Evolutionary conservation across 306 rosid genomes (phyloP).

Genomic region (Cercis canadensis): DNA sequence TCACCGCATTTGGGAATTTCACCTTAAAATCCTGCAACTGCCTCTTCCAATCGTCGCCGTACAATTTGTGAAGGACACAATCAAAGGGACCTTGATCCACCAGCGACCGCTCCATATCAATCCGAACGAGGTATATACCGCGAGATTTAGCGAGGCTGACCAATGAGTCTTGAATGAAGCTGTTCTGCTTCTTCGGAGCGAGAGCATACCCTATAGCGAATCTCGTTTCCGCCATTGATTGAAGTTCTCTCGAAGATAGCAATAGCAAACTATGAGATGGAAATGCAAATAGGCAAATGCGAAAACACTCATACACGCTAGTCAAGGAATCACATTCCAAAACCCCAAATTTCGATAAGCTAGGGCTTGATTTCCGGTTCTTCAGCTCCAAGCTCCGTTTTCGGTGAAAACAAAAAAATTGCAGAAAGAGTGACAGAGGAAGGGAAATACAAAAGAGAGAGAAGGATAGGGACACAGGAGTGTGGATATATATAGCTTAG

Average conservation of each 20-base stretch:
- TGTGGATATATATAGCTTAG: slow-evolving; percentile 55
- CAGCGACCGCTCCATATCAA: slow-evolving; percentile 50
- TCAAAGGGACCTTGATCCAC: slow-evolving; percentile 86
- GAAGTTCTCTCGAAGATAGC: neutral
- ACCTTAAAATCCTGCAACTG: slow-evolving; percentile 54
- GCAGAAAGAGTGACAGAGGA: neutral
- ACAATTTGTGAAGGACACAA: slow-evolving; percentile 81
- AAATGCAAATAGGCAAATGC: slow-evolving; percentile 9
- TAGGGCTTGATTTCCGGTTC: neutral
- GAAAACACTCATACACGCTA: slow-evolving; percentile 38
- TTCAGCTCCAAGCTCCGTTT: neutral
- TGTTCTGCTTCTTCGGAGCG: slow-evolving; percentile 79
- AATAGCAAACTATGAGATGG: neutral
- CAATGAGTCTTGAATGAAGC: slow-evolving; percentile 80
- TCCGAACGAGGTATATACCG: slow-evolving; percentile 68
- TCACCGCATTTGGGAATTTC: slow-evolving; percentile 62
- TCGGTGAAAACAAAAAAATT: neutral
- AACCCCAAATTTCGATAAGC: slow-evolving; percentile 29
- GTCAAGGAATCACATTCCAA: slow-evolving; percentile 39
- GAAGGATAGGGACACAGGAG: neutral
- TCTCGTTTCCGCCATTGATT: slow-evolving; percentile 71
- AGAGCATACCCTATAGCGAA: slow-evolving; percentile 76
- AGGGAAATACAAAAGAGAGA: neutral
- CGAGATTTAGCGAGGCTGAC: slow-evolving; percentile 64
- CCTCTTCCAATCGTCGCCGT: slow-evolving; percentile 74